These are phyloP conservation scores for Hymenoscyphus fructigenus DNA, from an alignment of 2,329 filamentous ascomycete genomes.

Conservation along the genomic window DNA sequence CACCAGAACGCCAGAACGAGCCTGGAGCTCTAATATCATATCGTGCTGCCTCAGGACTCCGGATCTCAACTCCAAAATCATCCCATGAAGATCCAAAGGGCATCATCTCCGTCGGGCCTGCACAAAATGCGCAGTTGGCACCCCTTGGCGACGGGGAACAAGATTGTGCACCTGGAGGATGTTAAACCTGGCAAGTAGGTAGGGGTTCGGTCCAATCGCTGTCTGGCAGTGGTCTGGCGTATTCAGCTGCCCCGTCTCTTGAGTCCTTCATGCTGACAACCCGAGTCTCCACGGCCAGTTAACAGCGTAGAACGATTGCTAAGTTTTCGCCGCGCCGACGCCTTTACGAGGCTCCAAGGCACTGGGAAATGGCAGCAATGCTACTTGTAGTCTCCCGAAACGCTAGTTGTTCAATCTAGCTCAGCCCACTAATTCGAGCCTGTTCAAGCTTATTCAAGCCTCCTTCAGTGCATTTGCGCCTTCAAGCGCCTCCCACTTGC, in stretches of 20 bases:
- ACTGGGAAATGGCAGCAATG: background rate
- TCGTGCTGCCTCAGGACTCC: background rate
- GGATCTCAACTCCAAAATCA: background rate
- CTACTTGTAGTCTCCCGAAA: background rate
- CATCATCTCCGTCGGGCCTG: background rate
- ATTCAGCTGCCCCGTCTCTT: background rate
- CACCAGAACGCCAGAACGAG: background rate
- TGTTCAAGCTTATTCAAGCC: slow-evolving; percentile 4
- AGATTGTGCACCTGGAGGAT: background rate
- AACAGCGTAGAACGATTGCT: background rate
- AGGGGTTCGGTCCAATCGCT: background rate
- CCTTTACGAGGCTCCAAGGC: background rate
- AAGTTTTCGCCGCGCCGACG: background rate
- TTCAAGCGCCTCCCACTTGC: background rate
- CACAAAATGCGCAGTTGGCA: background rate
- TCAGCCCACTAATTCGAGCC: background rate
- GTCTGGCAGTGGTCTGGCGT: background rate
- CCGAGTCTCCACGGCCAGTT: background rate
- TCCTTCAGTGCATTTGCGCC: background rate
- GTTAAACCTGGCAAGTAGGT: background rate
- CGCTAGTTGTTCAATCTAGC: slow-evolving; percentile 1
- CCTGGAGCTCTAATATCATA: background rate
- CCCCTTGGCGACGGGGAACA: background rate
- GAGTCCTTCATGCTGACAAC: background rate
- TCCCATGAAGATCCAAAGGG: background rate